These are phyloP conservation scores for Arabis alpina DNA, from an alignment of 345 rosid species.

Conservation along the genomic window DNA sequence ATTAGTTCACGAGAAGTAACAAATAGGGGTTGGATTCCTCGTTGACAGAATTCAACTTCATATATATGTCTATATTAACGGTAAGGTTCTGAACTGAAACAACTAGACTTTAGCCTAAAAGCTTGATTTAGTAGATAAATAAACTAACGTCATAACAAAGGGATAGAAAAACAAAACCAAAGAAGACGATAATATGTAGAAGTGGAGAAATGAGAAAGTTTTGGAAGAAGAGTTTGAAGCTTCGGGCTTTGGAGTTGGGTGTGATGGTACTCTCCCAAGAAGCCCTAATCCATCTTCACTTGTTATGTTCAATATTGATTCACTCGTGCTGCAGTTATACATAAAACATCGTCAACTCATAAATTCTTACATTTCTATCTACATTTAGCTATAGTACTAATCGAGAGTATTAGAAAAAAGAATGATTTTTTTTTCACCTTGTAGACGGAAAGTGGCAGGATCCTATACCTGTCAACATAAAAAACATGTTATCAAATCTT, in stretches of 20 bases:
- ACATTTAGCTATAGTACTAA: not conserved
- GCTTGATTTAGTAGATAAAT: conserved; percentile 1
- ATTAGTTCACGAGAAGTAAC: not conserved
- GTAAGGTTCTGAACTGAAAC: not conserved
- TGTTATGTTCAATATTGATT: conserved; percentile 40
- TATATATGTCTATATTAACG: not conserved
- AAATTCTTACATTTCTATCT: not conserved
- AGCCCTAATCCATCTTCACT: conserved; percentile 44
- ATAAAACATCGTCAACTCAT: conserved; percentile 12
- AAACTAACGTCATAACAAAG: not conserved
- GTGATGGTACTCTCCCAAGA: conserved; percentile 40
- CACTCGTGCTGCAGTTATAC: conserved; percentile 43
- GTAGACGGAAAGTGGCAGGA: conserved; percentile 46
- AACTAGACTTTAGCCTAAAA: conserved; percentile 8
- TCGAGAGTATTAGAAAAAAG: too few relatives aligned
- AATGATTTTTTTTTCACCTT: conserved; percentile 22
- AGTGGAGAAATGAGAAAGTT: conserved; percentile 14
- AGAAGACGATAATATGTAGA: conserved; percentile 21
- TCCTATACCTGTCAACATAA: conserved; percentile 36
- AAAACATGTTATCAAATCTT: too few relatives aligned
- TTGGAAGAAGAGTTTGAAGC: conserved; percentile 38
- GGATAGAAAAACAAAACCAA: conserved; percentile 18
- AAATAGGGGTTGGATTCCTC: not conserved
- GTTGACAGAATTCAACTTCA: not conserved
- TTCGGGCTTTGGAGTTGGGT: conserved; percentile 43